Percentiles rank a stretch among this genome's conserved stretches.
These are phyloP conservation scores for Fusarium humuli DNA, from an alignment of 2,329 filamentous ascomycete species.

Conservation along the genomic window DNA sequence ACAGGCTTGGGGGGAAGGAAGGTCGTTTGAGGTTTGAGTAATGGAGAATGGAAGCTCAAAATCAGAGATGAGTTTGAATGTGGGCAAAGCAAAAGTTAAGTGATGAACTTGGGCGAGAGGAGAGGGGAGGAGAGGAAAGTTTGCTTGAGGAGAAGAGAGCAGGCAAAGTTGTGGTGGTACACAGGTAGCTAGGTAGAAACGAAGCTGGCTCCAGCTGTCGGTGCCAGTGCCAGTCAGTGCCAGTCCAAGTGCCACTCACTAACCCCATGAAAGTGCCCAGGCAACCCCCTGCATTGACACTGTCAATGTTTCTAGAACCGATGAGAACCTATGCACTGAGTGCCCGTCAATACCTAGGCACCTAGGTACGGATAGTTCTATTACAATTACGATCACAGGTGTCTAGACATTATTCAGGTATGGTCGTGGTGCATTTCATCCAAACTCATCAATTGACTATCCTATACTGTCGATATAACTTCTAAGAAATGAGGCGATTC, in stretches of 20 bases:
- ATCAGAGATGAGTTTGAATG: conserved; percentile 7
- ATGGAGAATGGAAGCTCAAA: conserved; percentile 10
- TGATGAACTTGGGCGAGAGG: conserved; percentile 18
- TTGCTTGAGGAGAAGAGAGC: conserved; percentile 21
- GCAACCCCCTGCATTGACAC: conserved; percentile 44
- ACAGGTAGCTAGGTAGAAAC: conserved; percentile 10
- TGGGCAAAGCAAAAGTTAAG: conserved; percentile 14
- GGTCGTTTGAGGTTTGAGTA: conserved; percentile 7
- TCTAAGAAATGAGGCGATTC: conserved; percentile 12
- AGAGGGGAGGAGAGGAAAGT: conserved; percentile 17
- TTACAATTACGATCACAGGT: not conserved
- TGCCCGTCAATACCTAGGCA: not conserved
- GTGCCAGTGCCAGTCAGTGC: conserved; percentile 23
- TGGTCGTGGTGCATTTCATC: not conserved
- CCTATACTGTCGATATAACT: conserved; percentile 2
- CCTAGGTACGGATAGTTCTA: not conserved
- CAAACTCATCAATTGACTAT: conserved; percentile 4
- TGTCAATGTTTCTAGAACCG: conserved; percentile 46
- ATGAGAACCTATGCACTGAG: conserved; percentile 40
- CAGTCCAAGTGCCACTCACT: conserved; percentile 24
- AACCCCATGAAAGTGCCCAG: conserved; percentile 15
- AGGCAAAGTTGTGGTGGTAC: conserved; percentile 33
- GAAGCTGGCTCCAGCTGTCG: conserved; percentile 27
- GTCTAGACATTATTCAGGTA: not conserved
- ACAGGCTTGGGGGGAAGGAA: conserved; percentile 31